Base-by-base conservation (phyloP, 2,329 filamentous ascomycete species). In the Verticillium tricorpus region DNA sequence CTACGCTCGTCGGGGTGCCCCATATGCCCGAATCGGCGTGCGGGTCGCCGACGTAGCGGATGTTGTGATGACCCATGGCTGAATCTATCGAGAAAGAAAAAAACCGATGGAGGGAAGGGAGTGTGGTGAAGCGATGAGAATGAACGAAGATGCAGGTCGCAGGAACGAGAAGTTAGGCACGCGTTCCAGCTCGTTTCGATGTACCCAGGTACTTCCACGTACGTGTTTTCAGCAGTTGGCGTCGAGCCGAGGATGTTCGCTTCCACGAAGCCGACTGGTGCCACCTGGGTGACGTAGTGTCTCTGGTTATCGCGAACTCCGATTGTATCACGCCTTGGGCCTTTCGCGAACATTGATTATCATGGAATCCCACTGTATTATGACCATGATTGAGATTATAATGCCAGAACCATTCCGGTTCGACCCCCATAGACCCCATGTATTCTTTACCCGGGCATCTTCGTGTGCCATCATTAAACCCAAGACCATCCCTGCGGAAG, bases 1-100 rank as follows among this genome's bases (percentile, higher is more conserved):
- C 76, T 19, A 67, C 70, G 65, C 76, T 78, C 25, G 72, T 77
- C 15, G 75, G 72, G n/a, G 73, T 72, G 59, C 76, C 73, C 76
- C 76, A 78, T 37, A 66, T 70, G 52, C 76, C 76, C 39, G 66
- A 66, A 54, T 72, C 58, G 25, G 75, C 69, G 58, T 72, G 65
- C 52, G 68, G 65, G 63, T 77, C 75, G 61, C 72, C 72, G 5
- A 70, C 69, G 52, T 75, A 77, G 60, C 70, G 72, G 40, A 72
- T 69, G 22, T 76, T 77, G 55, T 77, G 75, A 59, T 77, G 75
- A 5, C 69, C 68, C 69, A 74, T 74, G 37, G 37, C 62, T 52
- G 19, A 52, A 12, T 52, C 45, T 25, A 14, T 22, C n/a, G 11
- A 19, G 17, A 17, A n/a, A n/a, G 2, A 2, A 37, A 40, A 15